Conservation (phyloP, 495 filamentous ascomycete genomes). For the Tuber umbilicatum region DNA sequence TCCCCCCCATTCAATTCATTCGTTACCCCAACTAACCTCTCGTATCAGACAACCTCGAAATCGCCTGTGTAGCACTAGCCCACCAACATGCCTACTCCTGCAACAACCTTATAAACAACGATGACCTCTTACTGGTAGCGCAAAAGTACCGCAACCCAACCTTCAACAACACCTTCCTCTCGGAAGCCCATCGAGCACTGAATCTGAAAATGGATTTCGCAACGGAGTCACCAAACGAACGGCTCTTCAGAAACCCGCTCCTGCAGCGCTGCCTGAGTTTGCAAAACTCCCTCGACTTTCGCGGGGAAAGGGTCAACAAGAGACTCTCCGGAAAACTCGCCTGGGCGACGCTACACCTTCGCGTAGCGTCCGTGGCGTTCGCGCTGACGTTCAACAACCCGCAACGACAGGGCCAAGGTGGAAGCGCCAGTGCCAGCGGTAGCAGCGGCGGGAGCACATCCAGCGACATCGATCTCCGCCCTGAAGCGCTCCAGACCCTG, state of each 20-base stretch:
- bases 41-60: conserved; percentile 32
- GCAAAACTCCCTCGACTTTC: conserved; percentile 39
- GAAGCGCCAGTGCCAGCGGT: not conserved
- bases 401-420: conserved; percentile 21
- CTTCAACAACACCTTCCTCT: conserved; percentile 39
- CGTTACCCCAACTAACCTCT: not conserved
- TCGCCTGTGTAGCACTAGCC: conserved; percentile 37
- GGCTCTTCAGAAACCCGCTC: conserved; percentile 37
- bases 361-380: conserved; percentile 40
- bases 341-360: conserved; percentile 39
- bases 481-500: conserved; percentile 38
- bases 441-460: conserved; percentile 10
- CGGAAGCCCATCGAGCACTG: conserved; percentile 36
- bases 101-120: conserved; percentile 41
- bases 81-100: conserved; percentile 40
- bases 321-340: conserved; percentile 37
- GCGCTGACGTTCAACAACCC: conserved; percentile 38
- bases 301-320: conserved; percentile 36
- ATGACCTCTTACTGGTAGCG: conserved; percentile 38
- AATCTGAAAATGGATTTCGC: conserved; percentile 42
- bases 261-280: conserved; percentile 40
- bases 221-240: conserved; percentile 35
- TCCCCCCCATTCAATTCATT: not conserved
- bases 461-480: conserved; percentile 30
- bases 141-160: conserved; percentile 35